Evolutionary conservation across 208 protist genomes (phyloP).

Genomic region (Wallacemonas sp.): DNA sequence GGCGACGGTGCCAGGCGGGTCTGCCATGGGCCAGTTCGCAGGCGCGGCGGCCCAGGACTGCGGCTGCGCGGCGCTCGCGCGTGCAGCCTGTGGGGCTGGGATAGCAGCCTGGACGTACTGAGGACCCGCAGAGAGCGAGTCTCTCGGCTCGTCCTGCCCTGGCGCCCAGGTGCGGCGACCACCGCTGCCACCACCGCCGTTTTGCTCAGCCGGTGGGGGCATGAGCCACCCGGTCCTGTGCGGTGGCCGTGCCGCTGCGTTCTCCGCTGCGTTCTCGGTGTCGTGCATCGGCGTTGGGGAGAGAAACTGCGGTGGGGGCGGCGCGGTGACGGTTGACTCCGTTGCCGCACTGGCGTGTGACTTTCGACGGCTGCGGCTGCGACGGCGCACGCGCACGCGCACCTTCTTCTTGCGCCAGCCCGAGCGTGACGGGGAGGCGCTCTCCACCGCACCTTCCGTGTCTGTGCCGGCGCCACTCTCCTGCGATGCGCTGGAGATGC

Average conservation of each 20-base stretch:
- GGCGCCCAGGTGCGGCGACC: not conserved
- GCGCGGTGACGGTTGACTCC: conserved; percentile 2
- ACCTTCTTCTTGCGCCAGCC: not conserved
- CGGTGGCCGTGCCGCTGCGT: not conserved
- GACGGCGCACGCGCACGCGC: conserved; percentile 1
- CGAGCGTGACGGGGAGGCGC: not conserved
- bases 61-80: not conserved
- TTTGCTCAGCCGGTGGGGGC: conserved; percentile 1
- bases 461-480: not conserved
- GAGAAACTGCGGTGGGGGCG: not conserved
- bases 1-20: not conserved
- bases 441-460: no score
- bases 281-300: conserved; percentile 14
- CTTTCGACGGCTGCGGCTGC: not conserved
- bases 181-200: not conserved
- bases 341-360: conserved; percentile 20
- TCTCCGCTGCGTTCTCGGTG: not conserved
- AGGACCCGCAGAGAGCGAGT: not conserved
- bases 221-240: conserved; percentile 6
- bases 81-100: not conserved
- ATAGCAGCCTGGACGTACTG: conserved; percentile 4
- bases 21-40: conserved; percentile 7
- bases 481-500: not conserved
- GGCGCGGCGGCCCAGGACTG: conserved; percentile 7
- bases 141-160: not conserved